phyloP scores from a whole-genome alignment of 768 basidiomycete species.

The Suillus tomentosus region DNA sequence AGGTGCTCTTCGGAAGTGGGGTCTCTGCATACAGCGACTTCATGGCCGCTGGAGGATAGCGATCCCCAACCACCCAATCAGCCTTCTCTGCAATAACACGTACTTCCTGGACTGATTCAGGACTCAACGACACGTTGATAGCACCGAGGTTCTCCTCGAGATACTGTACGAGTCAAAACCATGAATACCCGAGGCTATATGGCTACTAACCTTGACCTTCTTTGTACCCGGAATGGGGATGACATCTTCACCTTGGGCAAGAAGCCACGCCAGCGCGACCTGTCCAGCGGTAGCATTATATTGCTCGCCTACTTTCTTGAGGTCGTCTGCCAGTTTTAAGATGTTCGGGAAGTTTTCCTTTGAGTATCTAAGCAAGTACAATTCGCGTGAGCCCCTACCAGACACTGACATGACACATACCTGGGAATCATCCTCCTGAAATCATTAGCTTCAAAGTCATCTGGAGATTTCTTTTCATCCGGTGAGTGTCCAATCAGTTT shows the following conservation, averaged over 20 bases:
- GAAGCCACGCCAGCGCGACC: conserved; percentile 43
- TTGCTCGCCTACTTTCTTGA: conserved; percentile 35
- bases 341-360: conserved; percentile 49
- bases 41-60: conserved; percentile 21
- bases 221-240: conserved; percentile 45
- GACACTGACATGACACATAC: conserved; percentile 31
- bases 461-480: conserved; percentile 31
- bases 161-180: conserved; percentile 30
- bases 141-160: conserved; percentile 49
- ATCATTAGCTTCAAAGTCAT: conserved; percentile 34
- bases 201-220: conserved; percentile 30
- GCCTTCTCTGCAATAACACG: conserved; percentile 38
- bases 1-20: conserved; percentile 10
- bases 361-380: conserved; percentile 32
- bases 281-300: conserved; percentile 41
- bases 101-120: conserved; percentile 40
- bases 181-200: background rate
- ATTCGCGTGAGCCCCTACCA: conserved; percentile 31
- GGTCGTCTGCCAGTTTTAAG: conserved; percentile 37
- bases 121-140: conserved; percentile 33
- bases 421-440: conserved; percentile 26
- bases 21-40: conserved; percentile 25
- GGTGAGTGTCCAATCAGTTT: background rate
- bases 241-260: conserved; percentile 39
- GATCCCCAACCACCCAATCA: conserved; percentile 24